These are phyloP conservation scores for Calonectria leucothoes DNA, from an alignment of 2,329 filamentous ascomycete species.

Conservation along the genomic window DNA sequence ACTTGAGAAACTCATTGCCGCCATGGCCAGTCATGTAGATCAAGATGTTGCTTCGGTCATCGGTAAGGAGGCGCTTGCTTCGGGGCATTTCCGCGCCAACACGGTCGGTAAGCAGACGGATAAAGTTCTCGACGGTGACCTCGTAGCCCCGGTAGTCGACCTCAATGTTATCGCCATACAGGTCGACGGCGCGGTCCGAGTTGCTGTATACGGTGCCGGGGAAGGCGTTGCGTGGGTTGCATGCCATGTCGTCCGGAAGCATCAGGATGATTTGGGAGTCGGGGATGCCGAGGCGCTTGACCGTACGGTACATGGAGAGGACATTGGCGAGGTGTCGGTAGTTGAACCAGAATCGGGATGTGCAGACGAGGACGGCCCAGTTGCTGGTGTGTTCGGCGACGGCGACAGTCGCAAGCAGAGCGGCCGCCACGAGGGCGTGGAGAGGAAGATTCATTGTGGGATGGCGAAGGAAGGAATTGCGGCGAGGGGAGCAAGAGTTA, in stretches of 20 bases:
- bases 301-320: slow-evolving; percentile 95
- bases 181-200: slow-evolving; percentile 91
- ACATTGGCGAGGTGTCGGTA: slow-evolving; percentile 99
- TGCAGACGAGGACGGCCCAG: slow-evolving; percentile 98
- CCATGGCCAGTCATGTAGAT: slow-evolving; percentile 99
- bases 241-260: slow-evolving; percentile 99
- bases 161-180: slow-evolving; percentile 99
- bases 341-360: slow-evolving; percentile 99
- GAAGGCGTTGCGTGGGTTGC: slow-evolving; percentile 98
- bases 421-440: slow-evolving; percentile 60
- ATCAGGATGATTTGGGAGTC: slow-evolving; percentile 99
- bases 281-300: slow-evolving; percentile 96
- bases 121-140: slow-evolving; percentile 99
- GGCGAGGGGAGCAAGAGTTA: slow-evolving; percentile 15
- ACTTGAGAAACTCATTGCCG: slow-evolving; percentile 97
- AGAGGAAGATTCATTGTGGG: slow-evolving; percentile 64
- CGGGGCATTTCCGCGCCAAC: slow-evolving; percentile 94
- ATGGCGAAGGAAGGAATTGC: slow-evolving; percentile 5
- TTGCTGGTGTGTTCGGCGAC: slow-evolving; percentile 92
- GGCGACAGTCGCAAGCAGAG: slow-evolving; percentile 58
- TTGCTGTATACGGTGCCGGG: slow-evolving; percentile 99
- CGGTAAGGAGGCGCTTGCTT: slow-evolving; percentile 92
- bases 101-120: slow-evolving; percentile 91
- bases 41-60: slow-evolving; percentile 95
- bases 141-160: slow-evolving; percentile 99